phyloP scores from a whole-genome alignment of 768 basidiomycete genomes.

The Lepiota venenata region DNA sequence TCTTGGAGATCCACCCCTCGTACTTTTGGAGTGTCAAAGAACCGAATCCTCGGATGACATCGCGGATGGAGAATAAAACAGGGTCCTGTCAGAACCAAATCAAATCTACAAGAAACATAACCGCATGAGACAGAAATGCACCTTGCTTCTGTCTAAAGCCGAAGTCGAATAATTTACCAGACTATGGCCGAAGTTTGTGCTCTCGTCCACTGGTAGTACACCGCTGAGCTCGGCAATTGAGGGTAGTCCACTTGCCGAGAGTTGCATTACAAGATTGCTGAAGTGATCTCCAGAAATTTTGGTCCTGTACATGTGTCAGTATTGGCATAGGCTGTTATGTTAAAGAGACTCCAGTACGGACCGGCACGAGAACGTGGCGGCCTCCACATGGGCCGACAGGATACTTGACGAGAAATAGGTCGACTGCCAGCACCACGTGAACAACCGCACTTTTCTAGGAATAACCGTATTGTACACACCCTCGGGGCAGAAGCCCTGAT shows the following conservation, averaged over 20 bases:
- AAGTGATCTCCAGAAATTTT: slow-evolving; percentile 33
- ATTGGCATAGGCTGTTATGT: neutral
- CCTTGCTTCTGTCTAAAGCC: slow-evolving; percentile 15
- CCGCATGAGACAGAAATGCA: neutral
- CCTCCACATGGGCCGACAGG: slow-evolving; percentile 56
- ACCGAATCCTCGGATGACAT: slow-evolving; percentile 62
- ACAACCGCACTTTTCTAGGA: slow-evolving; percentile 8
- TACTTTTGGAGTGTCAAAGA: slow-evolving; percentile 30
- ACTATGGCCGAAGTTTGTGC: slow-evolving; percentile 24
- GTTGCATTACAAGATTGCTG: slow-evolving; percentile 36
- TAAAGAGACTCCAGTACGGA: slow-evolving; percentile 21
- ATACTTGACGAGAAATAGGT: slow-evolving; percentile 55
- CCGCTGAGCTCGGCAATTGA: slow-evolving; percentile 59
- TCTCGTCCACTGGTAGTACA: slow-evolving; percentile 38
- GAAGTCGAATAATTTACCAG: slow-evolving; percentile 40
- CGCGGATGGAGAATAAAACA: slow-evolving; percentile 14
- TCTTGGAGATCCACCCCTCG: slow-evolving; percentile 32
- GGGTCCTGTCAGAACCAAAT: neutral
- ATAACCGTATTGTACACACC: slow-evolving; percentile 18
- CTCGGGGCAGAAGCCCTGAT: slow-evolving; percentile 23
- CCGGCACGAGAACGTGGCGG: slow-evolving; percentile 58
- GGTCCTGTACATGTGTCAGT: slow-evolving; percentile 23
- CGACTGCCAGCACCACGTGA: slow-evolving; percentile 21
- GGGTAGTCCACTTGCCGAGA: slow-evolving; percentile 52
- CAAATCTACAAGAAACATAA: neutral